Evolutionary conservation across 257 asterid genomes (phyloP).

Genomic region (Gynochthodes officinalis): DNA sequence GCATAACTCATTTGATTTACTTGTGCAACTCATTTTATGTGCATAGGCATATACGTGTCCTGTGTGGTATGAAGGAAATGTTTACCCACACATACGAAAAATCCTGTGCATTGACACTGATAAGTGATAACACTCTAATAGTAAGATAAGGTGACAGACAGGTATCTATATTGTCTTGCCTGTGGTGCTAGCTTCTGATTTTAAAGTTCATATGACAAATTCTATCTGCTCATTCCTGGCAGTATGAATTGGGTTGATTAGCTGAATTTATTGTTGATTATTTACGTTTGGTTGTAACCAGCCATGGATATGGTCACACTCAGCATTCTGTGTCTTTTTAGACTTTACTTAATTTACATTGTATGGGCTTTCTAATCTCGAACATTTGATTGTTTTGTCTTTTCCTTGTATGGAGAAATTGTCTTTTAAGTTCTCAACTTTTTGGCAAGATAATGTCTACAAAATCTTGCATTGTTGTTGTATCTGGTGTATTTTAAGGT

Average conservation of each 20-base stretch:
- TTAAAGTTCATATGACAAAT: not conserved
- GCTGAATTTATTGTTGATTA: not conserved
- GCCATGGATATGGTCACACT: not conserved
- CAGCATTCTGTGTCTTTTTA: not conserved
- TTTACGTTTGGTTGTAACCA: not conserved
- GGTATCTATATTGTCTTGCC: not conserved
- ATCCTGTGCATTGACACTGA: not conserved
- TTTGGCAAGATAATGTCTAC: not conserved
- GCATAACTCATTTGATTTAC: not conserved
- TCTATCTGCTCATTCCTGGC: not conserved
- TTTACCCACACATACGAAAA: not conserved
- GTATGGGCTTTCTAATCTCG: not conserved
- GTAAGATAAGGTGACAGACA: not conserved
- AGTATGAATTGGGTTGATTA: not conserved
- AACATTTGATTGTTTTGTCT: constrained; percentile 1
- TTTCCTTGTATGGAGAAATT: constrained; percentile 1
- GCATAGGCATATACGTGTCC: not conserved
- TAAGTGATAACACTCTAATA: not conserved
- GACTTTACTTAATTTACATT: not conserved
- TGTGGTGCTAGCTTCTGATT: not conserved
- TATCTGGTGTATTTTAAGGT: not conserved
- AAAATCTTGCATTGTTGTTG: not conserved
- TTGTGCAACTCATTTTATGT: not conserved
- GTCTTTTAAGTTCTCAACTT: not conserved
- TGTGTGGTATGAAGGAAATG: not conserved